Evolutionary conservation across 2,329 filamentous ascomycete species (phyloP).

Genomic region (Sarocladiaceae sp.): DNA sequence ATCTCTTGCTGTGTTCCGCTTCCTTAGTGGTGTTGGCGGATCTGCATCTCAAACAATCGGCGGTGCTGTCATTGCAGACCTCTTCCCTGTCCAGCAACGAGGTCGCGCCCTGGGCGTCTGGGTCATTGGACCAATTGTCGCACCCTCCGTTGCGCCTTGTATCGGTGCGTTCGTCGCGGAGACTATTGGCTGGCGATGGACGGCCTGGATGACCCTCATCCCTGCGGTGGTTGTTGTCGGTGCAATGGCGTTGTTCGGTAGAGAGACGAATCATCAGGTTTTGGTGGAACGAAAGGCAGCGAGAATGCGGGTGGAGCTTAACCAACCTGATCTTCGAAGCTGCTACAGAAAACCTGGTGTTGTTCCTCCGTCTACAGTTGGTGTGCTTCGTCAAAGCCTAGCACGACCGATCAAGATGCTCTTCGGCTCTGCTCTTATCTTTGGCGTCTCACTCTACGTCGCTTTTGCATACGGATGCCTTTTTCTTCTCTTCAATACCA

Average conservation of each 20-base stretch:
- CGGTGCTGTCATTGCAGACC: constrained; percentile 50
- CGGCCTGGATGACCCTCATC: constrained; percentile 50
- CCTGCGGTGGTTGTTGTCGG: constrained; percentile 23
- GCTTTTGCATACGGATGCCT: constrained; percentile 31
- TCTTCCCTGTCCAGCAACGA: constrained; percentile 44
- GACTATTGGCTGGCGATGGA: constrained; percentile 48
- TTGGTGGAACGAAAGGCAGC: constrained; percentile 46
- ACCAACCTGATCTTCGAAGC: constrained; percentile 35
- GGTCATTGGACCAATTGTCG: constrained; percentile 55
- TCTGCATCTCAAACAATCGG: constrained; percentile 50
- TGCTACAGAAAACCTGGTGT: too few species aligned
- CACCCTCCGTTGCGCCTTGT: constrained; percentile 44
- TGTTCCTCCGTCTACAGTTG: too few species aligned
- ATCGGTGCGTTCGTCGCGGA: constrained; percentile 46
- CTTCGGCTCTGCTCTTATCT: constrained; percentile 43
- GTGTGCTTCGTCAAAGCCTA: too few species aligned
- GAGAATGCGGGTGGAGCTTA: constrained; percentile 39
- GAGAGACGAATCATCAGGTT: constrained; percentile 38
- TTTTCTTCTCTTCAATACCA: constrained; percentile 32
- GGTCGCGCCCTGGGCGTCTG: constrained; percentile 47
- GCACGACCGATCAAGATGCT: constrained; percentile 19
- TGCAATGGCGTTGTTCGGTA: constrained; percentile 27
- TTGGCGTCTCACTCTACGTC: constrained; percentile 34
- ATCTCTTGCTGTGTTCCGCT: constrained; percentile 55
- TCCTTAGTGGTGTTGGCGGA: constrained; percentile 56